A percentile compares a stretch with the other conserved stretches of the same genome.
phyloP scores from a whole-genome alignment of 164 flowering plant species.

The Stephania yunnanensis region DNA sequence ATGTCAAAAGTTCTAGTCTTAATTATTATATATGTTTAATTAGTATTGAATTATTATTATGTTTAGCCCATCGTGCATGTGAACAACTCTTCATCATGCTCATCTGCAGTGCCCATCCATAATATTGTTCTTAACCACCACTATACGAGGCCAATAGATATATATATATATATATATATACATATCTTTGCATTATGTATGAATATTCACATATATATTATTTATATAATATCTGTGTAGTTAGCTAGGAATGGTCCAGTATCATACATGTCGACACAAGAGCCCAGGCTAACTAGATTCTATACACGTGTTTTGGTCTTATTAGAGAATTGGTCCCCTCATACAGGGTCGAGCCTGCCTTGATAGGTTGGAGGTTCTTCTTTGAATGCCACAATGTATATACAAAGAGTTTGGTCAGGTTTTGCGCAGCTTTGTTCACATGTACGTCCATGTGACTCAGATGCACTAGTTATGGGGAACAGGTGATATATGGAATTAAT shows the following conservation, averaged over 20 bases:
- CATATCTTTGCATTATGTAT: too few species aligned
- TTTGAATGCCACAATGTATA: not conserved
- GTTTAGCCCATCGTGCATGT: conserved; percentile 1
- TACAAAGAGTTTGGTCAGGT: not conserved
- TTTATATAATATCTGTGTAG: not conserved
- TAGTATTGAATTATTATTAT: not conserved
- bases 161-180: not conserved
- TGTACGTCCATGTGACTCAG: conserved; percentile 38
- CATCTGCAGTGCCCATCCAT: not conserved
- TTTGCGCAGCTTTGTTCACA: conserved; percentile 16
- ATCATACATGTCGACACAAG: not conserved
- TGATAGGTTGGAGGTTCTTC: conserved; percentile 8
- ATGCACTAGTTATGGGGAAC: conserved; percentile 37
- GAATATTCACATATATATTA: not conserved
- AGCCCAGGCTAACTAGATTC: not conserved
- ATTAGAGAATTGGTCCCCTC: conserved; percentile 13
- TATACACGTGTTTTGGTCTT: not conserved
- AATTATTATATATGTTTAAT: too few species aligned
- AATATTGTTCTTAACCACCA: not conserved
- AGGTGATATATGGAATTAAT: conserved; percentile 10
- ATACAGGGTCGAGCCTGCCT: conserved; percentile 12
- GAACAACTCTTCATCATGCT: not conserved
- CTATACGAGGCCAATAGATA: not conserved
- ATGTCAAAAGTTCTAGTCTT: not conserved
- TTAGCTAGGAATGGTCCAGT: not conserved